These are phyloP conservation scores for Cryptomeria japonica DNA, from an alignment of 75 land plant species.

Conservation along the genomic window DNA sequence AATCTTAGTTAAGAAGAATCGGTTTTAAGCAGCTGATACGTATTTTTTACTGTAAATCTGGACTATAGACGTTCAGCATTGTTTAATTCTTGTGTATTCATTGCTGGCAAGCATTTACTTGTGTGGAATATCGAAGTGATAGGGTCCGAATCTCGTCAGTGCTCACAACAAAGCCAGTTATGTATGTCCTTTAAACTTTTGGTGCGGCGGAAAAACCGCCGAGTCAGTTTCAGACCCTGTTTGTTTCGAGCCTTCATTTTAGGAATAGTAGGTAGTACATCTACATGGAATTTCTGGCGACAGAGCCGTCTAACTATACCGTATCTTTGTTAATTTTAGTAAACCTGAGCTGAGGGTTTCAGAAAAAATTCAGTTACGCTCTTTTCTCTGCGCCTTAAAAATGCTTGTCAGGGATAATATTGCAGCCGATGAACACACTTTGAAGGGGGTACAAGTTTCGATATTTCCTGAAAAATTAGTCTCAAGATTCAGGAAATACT, in stretches of 20 bases:
- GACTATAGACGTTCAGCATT: background rate
- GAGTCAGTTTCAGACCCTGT: background rate
- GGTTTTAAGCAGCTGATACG: background rate
- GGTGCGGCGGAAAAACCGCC: background rate
- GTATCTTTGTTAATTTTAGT: background rate
- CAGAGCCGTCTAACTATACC: background rate
- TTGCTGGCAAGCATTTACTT: background rate
- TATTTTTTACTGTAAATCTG: background rate
- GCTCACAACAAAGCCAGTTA: background rate
- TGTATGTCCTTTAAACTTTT: background rate
- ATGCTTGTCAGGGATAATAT: background rate
- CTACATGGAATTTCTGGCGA: background rate
- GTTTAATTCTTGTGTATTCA: background rate
- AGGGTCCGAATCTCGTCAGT: conserved; percentile 8
- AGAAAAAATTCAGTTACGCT: background rate
- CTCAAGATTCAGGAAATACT: background rate
- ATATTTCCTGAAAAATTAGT: background rate
- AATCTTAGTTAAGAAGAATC: background rate
- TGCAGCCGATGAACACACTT: background rate
- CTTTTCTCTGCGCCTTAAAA: background rate
- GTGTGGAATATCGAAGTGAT: background rate
- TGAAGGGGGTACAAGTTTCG: background rate
- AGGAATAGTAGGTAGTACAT: background rate
- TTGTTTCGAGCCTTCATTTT: background rate
- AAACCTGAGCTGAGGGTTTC: background rate